Percentiles rank a stretch among this genome's conserved stretches.
Conservation (phyloP, 306 rosid species). For the Dalbergia cochinchinensis region DNA sequence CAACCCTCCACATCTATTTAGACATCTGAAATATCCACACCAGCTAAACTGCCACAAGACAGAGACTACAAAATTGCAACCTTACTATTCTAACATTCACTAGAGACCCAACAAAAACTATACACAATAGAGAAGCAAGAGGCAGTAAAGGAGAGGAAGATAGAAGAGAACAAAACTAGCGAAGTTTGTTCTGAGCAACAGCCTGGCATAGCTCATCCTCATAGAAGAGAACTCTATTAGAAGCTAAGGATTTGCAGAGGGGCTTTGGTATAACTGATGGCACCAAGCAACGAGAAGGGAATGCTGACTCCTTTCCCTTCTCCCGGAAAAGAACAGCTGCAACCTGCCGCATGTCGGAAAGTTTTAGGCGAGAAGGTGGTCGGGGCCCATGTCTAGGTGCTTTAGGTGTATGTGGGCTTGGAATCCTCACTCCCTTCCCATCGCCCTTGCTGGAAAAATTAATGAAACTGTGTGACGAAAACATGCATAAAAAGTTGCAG, state of each 20-base stretch:
- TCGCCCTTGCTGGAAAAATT: constrained; percentile 70
- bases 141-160: constrained; percentile 13
- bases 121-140: constrained; percentile 53
- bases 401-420: constrained; percentile 86
- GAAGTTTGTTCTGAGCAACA: constrained; percentile 95
- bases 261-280: constrained; percentile 82
- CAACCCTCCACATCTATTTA: constrained; percentile 51
- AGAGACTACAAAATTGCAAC: constrained; percentile 71
- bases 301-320: constrained; percentile 60
- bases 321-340: constrained; percentile 87
- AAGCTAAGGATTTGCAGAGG: constrained; percentile 84
- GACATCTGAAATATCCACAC: constrained; percentile 63
- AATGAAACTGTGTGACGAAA: constrained; percentile 14
- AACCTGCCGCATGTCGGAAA: constrained; percentile 88
- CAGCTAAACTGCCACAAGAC: constrained; percentile 63
- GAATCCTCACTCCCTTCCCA: constrained; percentile 63
- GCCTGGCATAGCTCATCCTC: constrained; percentile 97
- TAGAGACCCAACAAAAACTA: constrained; percentile 52
- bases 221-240: constrained; percentile 88
- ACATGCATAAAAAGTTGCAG: constrained; percentile 7
- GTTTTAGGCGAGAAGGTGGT: constrained; percentile 89
- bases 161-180: constrained; percentile 49
- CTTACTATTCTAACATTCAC: constrained; percentile 54
- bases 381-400: constrained; percentile 95
- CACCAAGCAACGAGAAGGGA: constrained; percentile 77